phyloP scores from a whole-genome alignment of 2,329 filamentous ascomycete species.

The Fusarium bactridioides region DNA sequence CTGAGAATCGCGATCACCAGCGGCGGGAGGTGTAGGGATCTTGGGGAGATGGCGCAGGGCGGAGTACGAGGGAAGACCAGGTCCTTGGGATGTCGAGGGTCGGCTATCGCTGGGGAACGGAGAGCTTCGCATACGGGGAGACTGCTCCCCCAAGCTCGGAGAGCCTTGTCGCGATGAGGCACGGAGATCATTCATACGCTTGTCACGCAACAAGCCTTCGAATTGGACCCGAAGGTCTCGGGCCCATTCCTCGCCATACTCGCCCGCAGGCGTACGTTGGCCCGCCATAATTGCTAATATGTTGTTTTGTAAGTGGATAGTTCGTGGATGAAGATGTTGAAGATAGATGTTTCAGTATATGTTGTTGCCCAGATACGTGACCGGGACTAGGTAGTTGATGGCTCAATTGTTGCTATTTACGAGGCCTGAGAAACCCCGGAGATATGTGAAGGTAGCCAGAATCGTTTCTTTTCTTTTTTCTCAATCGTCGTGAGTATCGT shows the following conservation, averaged over 20 bases:
- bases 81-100: slow-evolving; percentile 57
- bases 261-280: slow-evolving; percentile 47
- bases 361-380: slow-evolving; percentile 25
- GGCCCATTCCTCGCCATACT: slow-evolving; percentile 77
- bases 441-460: slow-evolving; percentile 12
- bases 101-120: slow-evolving; percentile 51
- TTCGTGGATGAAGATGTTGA: slow-evolving; percentile 5
- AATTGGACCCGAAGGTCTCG: slow-evolving; percentile 83
- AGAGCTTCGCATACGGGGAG: slow-evolving; percentile 57
- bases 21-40: slow-evolving; percentile 75
- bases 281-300: slow-evolving; percentile 48
- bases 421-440: slow-evolving; percentile 13
- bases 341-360: neutral
- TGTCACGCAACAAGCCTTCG: slow-evolving; percentile 84
- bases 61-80: slow-evolving; percentile 57
- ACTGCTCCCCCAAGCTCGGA: slow-evolving; percentile 59
- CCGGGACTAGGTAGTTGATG: slow-evolving; percentile 6
- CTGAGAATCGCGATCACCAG: slow-evolving; percentile 69
- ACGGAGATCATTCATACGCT: slow-evolving; percentile 81
- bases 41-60: slow-evolving; percentile 59
- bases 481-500: slow-evolving; percentile 16
- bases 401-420: slow-evolving; percentile 34
- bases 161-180: slow-evolving; percentile 63
- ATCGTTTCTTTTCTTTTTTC: neutral
- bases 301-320: neutral